Conservation (phyloP, 768 basidiomycete genomes). For the Guyanaporus albipodus region DNA sequence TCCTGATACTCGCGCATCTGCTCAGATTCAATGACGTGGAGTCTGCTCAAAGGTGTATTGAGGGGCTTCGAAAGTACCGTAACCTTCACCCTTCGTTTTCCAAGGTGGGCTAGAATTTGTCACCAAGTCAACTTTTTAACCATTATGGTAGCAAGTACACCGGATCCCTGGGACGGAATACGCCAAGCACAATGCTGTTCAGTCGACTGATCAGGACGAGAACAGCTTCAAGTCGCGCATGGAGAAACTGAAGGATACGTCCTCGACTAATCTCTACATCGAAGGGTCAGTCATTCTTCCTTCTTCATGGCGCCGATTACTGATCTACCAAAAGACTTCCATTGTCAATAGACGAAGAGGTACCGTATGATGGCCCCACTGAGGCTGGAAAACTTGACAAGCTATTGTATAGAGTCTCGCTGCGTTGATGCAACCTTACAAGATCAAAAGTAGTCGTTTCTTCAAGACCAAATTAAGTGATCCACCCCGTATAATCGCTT, state of each 20-base stretch:
- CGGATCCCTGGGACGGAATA: conserved; percentile 78
- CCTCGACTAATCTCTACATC: conserved; percentile 77
- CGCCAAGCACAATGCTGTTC: conserved; percentile 33
- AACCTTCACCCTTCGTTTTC: conserved; percentile 86
- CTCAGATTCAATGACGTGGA: conserved; percentile 65
- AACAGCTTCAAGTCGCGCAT: conserved; percentile 71
- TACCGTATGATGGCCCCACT: conserved; percentile 17
- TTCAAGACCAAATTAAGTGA: conserved; percentile 76
- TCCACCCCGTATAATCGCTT: conserved; percentile 77
- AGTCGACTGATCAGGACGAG: conserved; percentile 29
- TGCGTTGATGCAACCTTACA: conserved; percentile 64
- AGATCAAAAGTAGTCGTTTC: conserved; percentile 72
- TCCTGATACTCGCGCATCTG: neutral
- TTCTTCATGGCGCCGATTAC: neutral
- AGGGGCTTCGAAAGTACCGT: conserved; percentile 61
- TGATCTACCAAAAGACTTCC: conserved; percentile 46
- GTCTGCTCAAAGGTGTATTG: conserved; percentile 71
- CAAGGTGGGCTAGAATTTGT: conserved; percentile 47
- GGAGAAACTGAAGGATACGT: conserved; percentile 64
- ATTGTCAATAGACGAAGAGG: conserved; percentile 63
- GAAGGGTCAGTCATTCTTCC: conserved; percentile 48
- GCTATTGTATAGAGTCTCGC: conserved; percentile 46
- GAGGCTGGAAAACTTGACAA: neutral
- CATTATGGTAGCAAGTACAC: conserved; percentile 52
- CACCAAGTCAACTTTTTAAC: neutral